phyloP scores from a whole-genome alignment of 225 moss, liverwort and hornwort genomes.

The Sphagnum tenellum region DNA sequence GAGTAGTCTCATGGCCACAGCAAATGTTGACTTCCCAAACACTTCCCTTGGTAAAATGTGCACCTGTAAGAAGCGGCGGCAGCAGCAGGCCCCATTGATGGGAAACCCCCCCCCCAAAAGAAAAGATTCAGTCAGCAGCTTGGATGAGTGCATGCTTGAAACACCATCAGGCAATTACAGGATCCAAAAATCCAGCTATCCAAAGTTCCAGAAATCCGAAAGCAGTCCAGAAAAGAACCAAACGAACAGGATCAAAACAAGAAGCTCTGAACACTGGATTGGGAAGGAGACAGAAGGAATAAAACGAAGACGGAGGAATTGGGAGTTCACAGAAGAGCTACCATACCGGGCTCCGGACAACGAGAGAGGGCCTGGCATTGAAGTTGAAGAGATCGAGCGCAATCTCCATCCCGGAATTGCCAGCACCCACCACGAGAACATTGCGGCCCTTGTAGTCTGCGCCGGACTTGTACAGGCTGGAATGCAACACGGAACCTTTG shows the following conservation, averaged over 20 bases:
- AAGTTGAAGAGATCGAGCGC: constrained; percentile 73
- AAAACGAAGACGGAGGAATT: too few species aligned
- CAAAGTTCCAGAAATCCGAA: not conserved
- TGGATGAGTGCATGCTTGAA: not conserved
- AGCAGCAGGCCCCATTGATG: not conserved
- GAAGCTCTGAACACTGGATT: not conserved
- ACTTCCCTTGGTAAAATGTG: constrained; percentile 83
- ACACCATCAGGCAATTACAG: too few species aligned
- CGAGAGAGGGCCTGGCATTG: constrained; percentile 54
- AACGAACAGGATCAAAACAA: not conserved
- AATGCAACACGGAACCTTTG: constrained; percentile 47
- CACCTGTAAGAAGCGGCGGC: constrained; percentile 18
- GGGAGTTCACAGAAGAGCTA: too few species aligned
- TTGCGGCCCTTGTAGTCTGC: constrained; percentile 34
- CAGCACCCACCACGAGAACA: constrained; percentile 77
- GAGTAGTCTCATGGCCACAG: constrained; percentile 71
- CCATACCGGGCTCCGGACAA: constrained; percentile 63
- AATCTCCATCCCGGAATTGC: constrained; percentile 96
- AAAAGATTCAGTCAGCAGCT: too few species aligned
- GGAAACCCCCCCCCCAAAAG: too few species aligned
- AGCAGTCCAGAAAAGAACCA: not conserved
- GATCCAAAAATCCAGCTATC: not conserved
- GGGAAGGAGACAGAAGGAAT: not conserved
- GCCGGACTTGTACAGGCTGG: constrained; percentile 68
- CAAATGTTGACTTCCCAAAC: constrained; percentile 68